Evolutionary conservation across 441 rosid genomes (phyloP).

Genomic region (Kokia cookei): DNA sequence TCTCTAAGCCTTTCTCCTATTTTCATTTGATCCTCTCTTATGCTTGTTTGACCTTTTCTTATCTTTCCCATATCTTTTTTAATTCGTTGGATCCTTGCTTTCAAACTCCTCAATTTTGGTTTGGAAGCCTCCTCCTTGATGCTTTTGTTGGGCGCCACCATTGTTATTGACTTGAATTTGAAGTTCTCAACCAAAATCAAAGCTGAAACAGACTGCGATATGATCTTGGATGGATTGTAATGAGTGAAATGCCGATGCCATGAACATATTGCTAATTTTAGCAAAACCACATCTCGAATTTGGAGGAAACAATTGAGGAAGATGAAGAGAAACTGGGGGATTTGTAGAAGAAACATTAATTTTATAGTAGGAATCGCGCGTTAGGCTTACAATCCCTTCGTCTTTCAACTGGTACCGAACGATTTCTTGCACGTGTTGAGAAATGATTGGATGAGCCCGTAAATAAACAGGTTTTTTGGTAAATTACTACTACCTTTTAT

Average conservation of each 20-base stretch:
- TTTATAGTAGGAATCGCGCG: neutral
- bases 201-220: neutral
- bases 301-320: neutral
- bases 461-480: no score
- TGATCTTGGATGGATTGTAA: neutral
- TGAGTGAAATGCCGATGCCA: neutral
- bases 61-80: neutral
- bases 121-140: neutral
- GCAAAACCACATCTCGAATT: neutral
- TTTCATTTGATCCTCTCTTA: neutral
- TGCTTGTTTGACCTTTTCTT: neutral
- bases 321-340: neutral
- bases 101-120: neutral
- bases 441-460: no score
- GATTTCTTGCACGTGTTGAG: neutral
- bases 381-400: neutral
- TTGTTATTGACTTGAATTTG: neutral
- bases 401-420: neutral
- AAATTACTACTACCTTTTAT: no score
- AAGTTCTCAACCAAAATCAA: constrained; percentile 1
- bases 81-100: neutral
- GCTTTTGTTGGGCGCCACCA: neutral
- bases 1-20: neutral
- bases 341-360: neutral
- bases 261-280: neutral